Evolutionary conservation across 768 basidiomycete genomes (phyloP).

Genomic region (Calocybe indica): DNA sequence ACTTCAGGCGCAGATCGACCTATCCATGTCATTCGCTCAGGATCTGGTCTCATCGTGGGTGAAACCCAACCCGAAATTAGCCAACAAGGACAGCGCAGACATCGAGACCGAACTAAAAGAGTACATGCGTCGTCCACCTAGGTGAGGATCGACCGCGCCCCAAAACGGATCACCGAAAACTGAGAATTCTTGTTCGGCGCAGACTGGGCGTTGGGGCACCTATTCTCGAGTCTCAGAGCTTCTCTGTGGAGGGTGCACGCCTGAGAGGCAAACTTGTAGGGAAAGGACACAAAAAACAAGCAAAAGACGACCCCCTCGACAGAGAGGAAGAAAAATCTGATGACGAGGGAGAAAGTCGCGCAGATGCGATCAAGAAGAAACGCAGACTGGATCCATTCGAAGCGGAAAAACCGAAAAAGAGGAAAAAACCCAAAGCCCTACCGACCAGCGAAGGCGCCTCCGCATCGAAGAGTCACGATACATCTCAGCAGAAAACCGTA

Average conservation of each 20-base stretch:
- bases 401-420: constrained; percentile 41
- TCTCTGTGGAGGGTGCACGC: constrained; percentile 51
- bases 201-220: constrained; percentile 76
- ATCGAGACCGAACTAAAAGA: constrained; percentile 57
- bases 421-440: constrained; percentile 16
- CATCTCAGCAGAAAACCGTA: too few relatives aligned
- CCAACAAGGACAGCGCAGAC: constrained; percentile 28
- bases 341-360: constrained; percentile 56
- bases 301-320: constrained; percentile 31
- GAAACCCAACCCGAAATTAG: constrained; percentile 40
- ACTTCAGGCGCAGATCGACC: constrained; percentile 78
- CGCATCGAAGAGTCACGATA: neutral
- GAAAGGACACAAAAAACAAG: constrained; percentile 39
- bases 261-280: constrained; percentile 56
- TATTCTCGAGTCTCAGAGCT: constrained; percentile 39
- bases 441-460: neutral
- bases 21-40: constrained; percentile 73
- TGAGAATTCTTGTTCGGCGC: constrained; percentile 5
- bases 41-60: constrained; percentile 76
- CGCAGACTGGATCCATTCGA: constrained; percentile 54
- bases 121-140: constrained; percentile 61
- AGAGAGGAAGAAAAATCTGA: constrained; percentile 22
- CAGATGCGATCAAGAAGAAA: constrained; percentile 55
- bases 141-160: constrained; percentile 35
- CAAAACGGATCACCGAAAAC: neutral